Evolutionary conservation across 2,329 filamentous ascomycete genomes (phyloP).

Genomic region (Fusarium penzigii): DNA sequence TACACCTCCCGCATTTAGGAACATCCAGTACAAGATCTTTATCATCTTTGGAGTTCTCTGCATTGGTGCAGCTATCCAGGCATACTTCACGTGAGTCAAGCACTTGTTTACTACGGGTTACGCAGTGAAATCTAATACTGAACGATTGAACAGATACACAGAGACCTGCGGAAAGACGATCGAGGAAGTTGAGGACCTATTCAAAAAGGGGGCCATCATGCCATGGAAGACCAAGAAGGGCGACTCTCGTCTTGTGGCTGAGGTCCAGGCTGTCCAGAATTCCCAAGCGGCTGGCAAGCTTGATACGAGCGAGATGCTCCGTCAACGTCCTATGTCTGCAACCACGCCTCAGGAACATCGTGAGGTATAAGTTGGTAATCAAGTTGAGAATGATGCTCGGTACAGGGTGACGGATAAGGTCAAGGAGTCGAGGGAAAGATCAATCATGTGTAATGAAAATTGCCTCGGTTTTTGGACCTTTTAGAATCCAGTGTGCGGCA

Average conservation of each 20-base stretch:
- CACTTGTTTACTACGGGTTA: background rate
- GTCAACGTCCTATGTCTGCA: no score
- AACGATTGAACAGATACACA: constrained; percentile 1
- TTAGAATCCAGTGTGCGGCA: no score
- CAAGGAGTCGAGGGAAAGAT: no score
- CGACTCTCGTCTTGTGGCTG: constrained; percentile 5
- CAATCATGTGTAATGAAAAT: no score
- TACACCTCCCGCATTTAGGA: constrained; percentile 27
- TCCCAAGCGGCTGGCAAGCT: constrained; percentile 12
- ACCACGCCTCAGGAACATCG: no score
- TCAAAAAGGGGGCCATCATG: constrained; percentile 2
- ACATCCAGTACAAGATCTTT: constrained; percentile 25
- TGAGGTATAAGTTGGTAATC: no score
- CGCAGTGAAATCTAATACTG: background rate
- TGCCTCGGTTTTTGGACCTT: no score
- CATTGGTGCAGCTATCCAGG: constrained; percentile 9
- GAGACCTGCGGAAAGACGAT: constrained; percentile 11
- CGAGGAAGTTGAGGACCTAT: constrained; percentile 6
- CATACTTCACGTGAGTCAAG: constrained; percentile 10
- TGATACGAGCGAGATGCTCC: constrained; percentile 2
- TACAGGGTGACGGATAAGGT: no score
- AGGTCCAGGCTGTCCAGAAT: constrained; percentile 4
- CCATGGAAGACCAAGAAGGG: constrained; percentile 14
- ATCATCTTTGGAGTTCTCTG: constrained; percentile 20
- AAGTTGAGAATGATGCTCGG: no score